Conservation (phyloP, 2,329 filamentous ascomycete species). For the Pseudopyrenochaeta lycopersici region DNA sequence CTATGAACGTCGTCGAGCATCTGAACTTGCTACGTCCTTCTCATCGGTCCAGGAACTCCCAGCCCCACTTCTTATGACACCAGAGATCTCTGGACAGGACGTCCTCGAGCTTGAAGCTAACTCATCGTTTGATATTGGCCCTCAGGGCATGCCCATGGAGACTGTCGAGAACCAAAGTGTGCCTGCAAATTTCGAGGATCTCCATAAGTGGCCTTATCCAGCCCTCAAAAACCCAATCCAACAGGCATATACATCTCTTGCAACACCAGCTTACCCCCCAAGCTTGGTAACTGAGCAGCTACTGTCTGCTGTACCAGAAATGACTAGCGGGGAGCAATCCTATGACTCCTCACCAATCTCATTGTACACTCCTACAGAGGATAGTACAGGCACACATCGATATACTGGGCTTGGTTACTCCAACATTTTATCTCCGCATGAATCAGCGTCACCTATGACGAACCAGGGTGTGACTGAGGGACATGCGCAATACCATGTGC, state of each 20-base stretch:
- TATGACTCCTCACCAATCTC: conserved; percentile 7
- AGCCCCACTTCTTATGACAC: not conserved
- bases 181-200: not conserved
- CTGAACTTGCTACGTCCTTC: not conserved
- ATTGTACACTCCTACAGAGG: conserved; percentile 3
- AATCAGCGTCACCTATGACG: not conserved
- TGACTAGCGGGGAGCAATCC: not conserved
- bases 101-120: conserved; percentile 1
- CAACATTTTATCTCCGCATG: not conserved
- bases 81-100: not conserved
- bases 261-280: not conserved
- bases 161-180: not conserved
- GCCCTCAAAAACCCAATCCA: not conserved
- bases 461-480: not conserved
- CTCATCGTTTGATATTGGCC: not conserved
- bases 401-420: not conserved
- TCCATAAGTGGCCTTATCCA: not conserved
- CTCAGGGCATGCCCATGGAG: not conserved
- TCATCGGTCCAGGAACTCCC: conserved; percentile 3
- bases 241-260: not conserved
- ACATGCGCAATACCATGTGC: not conserved
- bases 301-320: not conserved
- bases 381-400: not conserved
- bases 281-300: not conserved
- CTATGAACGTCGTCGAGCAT: not conserved